These are phyloP conservation scores for Fusarium sp. DNA, from an alignment of 2,329 filamentous ascomycete genomes.

Conservation along the genomic window DNA sequence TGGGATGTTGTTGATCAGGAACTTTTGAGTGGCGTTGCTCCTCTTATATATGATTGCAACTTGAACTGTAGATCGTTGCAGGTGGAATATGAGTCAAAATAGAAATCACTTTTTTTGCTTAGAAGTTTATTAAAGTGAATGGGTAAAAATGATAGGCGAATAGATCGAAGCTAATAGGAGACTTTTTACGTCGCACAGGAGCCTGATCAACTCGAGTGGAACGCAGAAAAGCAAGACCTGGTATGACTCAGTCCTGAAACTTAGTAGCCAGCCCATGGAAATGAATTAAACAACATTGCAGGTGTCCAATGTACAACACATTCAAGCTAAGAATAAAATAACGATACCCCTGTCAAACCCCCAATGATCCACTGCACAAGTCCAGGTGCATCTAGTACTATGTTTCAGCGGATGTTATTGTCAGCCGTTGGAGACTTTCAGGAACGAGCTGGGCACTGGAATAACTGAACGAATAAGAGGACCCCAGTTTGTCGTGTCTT, in stretches of 20 bases:
- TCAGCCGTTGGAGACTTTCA: not conserved
- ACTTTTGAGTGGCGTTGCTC: constrained; percentile 3
- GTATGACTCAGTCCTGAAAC: constrained; percentile 3
- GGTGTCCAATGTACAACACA: not conserved
- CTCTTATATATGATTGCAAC: constrained; percentile 2
- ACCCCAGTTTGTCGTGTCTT: constrained; percentile 37
- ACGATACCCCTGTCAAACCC: not conserved
- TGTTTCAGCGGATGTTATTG: not conserved
- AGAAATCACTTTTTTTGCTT: not conserved
- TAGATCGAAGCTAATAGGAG: not conserved
- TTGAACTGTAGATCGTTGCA: not conserved
- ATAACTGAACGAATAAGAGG: constrained; percentile 32
- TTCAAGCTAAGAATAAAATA: not conserved
- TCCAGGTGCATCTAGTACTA: not conserved
- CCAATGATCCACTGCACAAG: not conserved
- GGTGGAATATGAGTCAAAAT: not conserved
- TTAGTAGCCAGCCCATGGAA: not conserved
- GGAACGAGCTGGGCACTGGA: constrained; percentile 3
- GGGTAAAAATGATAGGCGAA: not conserved
- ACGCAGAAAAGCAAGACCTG: not conserved
- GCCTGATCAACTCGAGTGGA: not conserved
- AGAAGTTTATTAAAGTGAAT: not conserved
- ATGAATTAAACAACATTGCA: not conserved
- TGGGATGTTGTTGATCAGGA: constrained; percentile 18
- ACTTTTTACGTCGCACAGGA: not conserved